Conservation (phyloP, 139 green algal species). For the Trebouxia sp. region DNA sequence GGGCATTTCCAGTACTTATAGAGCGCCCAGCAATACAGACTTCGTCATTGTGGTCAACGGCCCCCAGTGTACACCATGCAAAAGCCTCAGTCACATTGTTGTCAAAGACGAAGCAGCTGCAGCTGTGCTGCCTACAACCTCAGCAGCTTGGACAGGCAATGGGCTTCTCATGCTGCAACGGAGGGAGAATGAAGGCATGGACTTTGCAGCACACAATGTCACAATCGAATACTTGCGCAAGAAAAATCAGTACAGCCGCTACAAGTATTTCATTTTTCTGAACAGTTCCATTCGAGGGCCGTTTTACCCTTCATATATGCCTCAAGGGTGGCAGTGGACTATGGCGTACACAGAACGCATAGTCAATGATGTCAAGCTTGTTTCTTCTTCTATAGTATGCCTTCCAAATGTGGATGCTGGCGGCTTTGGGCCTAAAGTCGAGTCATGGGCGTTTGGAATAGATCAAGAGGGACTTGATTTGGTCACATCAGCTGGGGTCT, state of each 20-base stretch:
- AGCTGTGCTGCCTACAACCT: neutral
- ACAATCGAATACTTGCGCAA: conserved; percentile 55
- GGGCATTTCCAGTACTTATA: conserved; percentile 35
- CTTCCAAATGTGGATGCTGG: conserved; percentile 56
- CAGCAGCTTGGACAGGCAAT: neutral
- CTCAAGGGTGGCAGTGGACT: conserved; percentile 73
- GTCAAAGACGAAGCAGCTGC: neutral
- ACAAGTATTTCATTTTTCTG: conserved; percentile 70
- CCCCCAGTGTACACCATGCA: conserved; percentile 62
- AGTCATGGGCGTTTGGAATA: conserved; percentile 53
- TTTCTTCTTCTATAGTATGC: conserved; percentile 72
- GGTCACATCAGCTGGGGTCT: conserved; percentile 47
- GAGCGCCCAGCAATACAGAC: conserved; percentile 33
- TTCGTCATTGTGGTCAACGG: conserved; percentile 60
- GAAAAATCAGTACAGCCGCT: conserved; percentile 31
- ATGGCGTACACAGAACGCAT: conserved; percentile 57
- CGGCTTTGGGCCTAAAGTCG: conserved; percentile 47
- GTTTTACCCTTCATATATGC: conserved; percentile 61
- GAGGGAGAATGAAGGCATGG: conserved; percentile 77
- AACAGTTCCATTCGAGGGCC: conserved; percentile 68
- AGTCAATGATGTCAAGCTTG: conserved; percentile 38
- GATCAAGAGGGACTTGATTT: conserved; percentile 43
- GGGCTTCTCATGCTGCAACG: conserved; percentile 54
- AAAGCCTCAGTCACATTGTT: conserved; percentile 35
- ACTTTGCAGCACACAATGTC: conserved; percentile 76